Conservation (phyloP, 768 basidiomycete genomes). For the Fibroporia radiculosa region DNA sequence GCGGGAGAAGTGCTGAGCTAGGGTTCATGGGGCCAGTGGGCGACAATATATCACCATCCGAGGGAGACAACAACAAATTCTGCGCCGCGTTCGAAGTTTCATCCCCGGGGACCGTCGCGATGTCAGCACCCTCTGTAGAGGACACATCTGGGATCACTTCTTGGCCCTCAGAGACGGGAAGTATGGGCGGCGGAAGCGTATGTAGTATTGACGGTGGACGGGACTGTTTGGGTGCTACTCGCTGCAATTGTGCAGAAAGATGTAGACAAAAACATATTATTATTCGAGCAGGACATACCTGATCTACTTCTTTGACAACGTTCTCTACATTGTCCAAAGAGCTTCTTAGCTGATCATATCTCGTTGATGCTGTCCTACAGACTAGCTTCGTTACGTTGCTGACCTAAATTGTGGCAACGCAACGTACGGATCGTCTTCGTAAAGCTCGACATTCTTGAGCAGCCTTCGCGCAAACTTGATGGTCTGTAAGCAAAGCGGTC, state of each 20-base stretch:
- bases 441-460: conserved; percentile 49
- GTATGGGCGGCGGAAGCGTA: conserved; percentile 38
- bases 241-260: conserved; percentile 23
- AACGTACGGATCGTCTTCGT: conserved; percentile 25
- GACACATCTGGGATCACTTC: conserved; percentile 6
- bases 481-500: conserved; percentile 22
- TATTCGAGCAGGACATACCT: conserved; percentile 29
- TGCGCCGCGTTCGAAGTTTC: conserved; percentile 21
- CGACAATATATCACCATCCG: conserved; percentile 20
- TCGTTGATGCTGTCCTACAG: neutral
- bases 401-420: no score
- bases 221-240: conserved; percentile 30
- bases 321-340: conserved; percentile 51
- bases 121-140: neutral
- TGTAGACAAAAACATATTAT: neutral
- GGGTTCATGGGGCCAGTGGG: conserved; percentile 13
- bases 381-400: no score
- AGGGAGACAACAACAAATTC: conserved; percentile 34
- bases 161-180: conserved; percentile 4
- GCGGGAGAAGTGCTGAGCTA: conserved; percentile 21
- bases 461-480: conserved; percentile 51
- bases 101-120: conserved; percentile 1
- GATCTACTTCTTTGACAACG: conserved; percentile 42
- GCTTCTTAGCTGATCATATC: conserved; percentile 36
- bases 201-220: conserved; percentile 46